These are phyloP conservation scores for Linum tenue DNA, from an alignment of 345 rosid species.

Conservation along the genomic window DNA sequence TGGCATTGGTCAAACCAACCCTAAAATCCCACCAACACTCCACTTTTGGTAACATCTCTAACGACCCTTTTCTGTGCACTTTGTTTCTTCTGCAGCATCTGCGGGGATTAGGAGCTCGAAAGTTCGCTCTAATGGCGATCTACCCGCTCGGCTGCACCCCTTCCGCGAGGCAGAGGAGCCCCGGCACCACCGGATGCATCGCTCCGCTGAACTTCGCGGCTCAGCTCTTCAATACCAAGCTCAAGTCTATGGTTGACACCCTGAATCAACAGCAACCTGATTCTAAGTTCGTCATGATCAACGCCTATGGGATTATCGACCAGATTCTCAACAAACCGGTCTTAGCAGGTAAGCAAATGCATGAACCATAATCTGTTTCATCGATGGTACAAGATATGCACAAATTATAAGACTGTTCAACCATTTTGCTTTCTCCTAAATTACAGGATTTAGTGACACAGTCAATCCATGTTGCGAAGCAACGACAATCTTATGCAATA, in stretches of 20 bases:
- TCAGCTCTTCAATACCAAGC: conserved; percentile 35
- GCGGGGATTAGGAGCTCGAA: conserved; percentile 41
- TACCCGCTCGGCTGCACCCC: conserved; percentile 50
- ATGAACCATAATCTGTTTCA: not conserved
- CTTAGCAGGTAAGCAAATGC: conserved; percentile 23
- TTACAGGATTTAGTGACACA: conserved; percentile 27
- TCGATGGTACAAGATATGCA: no score
- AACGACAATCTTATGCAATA: conserved; percentile 23
- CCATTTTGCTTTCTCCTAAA: not conserved
- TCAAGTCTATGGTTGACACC: conserved; percentile 17
- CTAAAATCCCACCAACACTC: not conserved
- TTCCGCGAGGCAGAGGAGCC: conserved; percentile 11
- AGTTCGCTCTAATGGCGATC: conserved; percentile 45
- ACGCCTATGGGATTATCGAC: conserved; percentile 37
- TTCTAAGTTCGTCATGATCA: conserved; percentile 32
- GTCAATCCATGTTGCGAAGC: conserved; percentile 34
- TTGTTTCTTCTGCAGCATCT: conserved; percentile 28
- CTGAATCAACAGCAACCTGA: conserved; percentile 19
- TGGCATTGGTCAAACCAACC: not conserved
- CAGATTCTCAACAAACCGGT: conserved; percentile 32
- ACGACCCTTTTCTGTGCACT: no score
- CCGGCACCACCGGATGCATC: conserved; percentile 13
- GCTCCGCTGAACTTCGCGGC: conserved; percentile 35
- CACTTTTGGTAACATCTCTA: not conserved
- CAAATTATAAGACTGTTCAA: not conserved